phyloP scores from a whole-genome alignment of 108 stramenopile genomes.

The Mediolabrus comicus region DNA sequence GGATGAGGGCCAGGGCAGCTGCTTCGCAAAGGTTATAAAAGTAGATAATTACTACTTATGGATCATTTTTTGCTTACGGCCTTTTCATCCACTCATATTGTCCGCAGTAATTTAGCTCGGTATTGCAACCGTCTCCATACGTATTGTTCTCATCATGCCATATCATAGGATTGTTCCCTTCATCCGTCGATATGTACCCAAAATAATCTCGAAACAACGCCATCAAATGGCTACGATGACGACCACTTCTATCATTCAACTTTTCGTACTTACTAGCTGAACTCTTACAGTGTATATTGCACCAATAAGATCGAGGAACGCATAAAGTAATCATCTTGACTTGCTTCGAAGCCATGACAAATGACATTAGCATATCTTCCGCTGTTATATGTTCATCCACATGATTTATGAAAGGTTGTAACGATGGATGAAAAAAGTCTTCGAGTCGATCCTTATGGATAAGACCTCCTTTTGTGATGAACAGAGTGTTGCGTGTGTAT shows the following conservation, averaged over 20 bases:
- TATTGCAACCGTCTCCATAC: background rate
- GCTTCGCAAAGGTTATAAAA: background rate
- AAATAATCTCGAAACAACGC: background rate
- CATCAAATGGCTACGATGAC: background rate
- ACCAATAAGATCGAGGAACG: background rate
- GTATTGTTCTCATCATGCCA: background rate
- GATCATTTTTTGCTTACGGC: too few species aligned
- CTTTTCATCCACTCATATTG: background rate
- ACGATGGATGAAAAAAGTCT: background rate
- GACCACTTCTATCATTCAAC: background rate
- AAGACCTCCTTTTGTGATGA: background rate
- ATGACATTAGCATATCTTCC: background rate
- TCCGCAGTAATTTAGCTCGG: background rate
- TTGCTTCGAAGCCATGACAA: background rate
- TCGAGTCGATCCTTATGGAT: background rate
- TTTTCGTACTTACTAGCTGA: background rate
- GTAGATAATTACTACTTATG: too few species aligned
- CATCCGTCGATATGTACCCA: background rate
- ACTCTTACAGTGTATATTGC: background rate
- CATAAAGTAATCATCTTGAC: background rate
- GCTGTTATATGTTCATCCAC: background rate
- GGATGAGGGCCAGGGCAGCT: conserved; percentile 10
- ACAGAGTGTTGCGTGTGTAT: background rate
- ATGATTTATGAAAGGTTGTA: background rate
- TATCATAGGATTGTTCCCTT: background rate